Evolutionary conservation across 495 filamentous ascomycete genomes (phyloP), one percentile per base, ranked within the genome.

Genomic region (Rostrohypoxylon terebratum): DNA sequence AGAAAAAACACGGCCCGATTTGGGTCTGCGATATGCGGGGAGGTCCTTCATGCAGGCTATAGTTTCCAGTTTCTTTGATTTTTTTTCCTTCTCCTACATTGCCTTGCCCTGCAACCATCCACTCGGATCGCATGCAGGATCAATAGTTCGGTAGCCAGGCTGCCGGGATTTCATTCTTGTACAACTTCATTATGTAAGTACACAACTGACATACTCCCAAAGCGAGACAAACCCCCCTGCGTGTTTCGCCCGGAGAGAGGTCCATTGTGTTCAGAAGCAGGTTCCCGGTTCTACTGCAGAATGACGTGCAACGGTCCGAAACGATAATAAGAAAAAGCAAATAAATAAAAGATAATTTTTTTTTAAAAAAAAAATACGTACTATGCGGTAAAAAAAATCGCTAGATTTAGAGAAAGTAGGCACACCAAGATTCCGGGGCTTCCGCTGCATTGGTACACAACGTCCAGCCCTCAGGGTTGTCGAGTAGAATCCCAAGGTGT

Each of bases 1-100:
- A 58, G 38, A 54, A 34, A 60, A 34, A 60, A 51, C 62, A 40
- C 33, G 66, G 38, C 62, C 62, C 62, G 57, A 61, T 31, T 66
- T 18, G 18, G 57, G 57, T 3, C 7, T 45, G 33, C 59, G 21
- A 44, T 63, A 61, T 47, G 68, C 28, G 68, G 62, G 68, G 57
- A 20, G 21, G 20, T n/a, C 20, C 18, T 16, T n/a, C 34, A 10
- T 23, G 44, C 9, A 51, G 36, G 28, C 14, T 34, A 28, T 34
- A 28, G 13, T 61, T 47, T 47, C n/a, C 28, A 45, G 16, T 13
- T 13, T 3, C 21, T 53, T 20, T 36, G 4, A 11, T 44, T 45
- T 50, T 13, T 28, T 21, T 57, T 33, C 33, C 25, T 20, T 31
- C 38, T 48, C 50, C 25, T 25, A n/a, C 20, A 23, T 51, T 23